Conservation (phyloP, 139 green algal genomes). For the Chlamydomonas sp. region DNA sequence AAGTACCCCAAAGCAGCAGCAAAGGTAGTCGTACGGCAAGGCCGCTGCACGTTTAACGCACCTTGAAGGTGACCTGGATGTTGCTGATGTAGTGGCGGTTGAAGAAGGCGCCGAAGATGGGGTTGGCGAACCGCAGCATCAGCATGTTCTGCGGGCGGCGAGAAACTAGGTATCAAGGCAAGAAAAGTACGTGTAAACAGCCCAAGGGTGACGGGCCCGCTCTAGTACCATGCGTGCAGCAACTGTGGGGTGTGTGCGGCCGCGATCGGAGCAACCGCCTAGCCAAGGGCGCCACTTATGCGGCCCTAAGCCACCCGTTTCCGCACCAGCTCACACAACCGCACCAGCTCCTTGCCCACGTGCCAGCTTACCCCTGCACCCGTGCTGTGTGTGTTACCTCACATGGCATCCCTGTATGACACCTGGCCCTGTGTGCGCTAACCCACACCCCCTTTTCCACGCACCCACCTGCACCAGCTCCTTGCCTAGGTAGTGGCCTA, state of each 20-base stretch:
- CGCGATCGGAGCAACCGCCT: too few relatives aligned
- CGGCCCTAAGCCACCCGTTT: too few relatives aligned
- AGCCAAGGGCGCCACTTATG: too few relatives aligned
- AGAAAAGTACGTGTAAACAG: too few relatives aligned
- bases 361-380: too few relatives aligned
- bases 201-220: too few relatives aligned
- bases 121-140: conserved; percentile 97
- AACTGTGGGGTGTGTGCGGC: too few relatives aligned
- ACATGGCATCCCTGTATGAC: not conserved
- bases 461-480: conserved; percentile 59
- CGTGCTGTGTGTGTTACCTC: too few relatives aligned
- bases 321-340: too few relatives aligned
- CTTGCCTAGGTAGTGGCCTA: conserved; percentile 99
- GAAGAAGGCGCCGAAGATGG: conserved; percentile 85
- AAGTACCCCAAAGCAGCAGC: not conserved
- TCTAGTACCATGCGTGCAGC: too few relatives aligned
- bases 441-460: not conserved
- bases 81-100: conserved; percentile 90
- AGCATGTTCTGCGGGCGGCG: conserved; percentile 88
- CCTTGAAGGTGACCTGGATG: conserved; percentile 95
- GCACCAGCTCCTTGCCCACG: too few relatives aligned
- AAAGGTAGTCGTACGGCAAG: conserved; percentile 28
- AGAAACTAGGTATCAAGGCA: too few relatives aligned
- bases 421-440: not conserved
- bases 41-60: conserved; percentile 48